Evolutionary conservation across 306 rosid genomes (phyloP).

Genomic region (Astragalus membranaceus): DNA sequence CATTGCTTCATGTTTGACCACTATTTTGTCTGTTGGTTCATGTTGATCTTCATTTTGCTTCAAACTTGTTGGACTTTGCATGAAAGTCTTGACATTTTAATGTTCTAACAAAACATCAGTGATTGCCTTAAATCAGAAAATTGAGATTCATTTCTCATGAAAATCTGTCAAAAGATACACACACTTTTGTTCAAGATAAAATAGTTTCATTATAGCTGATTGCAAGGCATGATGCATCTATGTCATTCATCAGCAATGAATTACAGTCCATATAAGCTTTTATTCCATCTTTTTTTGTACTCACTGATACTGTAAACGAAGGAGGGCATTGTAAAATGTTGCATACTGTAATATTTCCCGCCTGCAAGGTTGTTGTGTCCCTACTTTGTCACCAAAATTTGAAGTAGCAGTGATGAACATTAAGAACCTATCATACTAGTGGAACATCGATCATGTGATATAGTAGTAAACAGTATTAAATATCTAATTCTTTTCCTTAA

Average conservation of each 20-base stretch:
- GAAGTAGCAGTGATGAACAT: background rate
- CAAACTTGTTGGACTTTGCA: background rate
- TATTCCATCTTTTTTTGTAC: background rate
- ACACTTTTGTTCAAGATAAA: background rate
- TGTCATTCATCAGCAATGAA: background rate
- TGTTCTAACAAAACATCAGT: background rate
- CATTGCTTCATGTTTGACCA: background rate
- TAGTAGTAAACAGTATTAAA: background rate
- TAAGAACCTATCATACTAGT: background rate
- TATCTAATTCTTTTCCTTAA: background rate
- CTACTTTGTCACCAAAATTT: background rate
- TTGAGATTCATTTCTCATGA: background rate
- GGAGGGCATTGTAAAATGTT: background rate
- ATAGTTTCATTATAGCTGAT: background rate
- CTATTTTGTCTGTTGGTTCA: background rate
- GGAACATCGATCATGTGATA: background rate
- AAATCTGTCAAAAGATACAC: background rate
- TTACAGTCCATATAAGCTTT: background rate
- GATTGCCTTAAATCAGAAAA: background rate
- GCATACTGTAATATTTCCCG: background rate
- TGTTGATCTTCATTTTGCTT: background rate
- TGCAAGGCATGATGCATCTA: background rate
- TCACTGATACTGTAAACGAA: background rate
- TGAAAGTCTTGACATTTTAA: background rate
- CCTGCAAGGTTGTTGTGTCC: background rate